Base-by-base conservation (phyloP, 345 rosid species). In the Melastoma malabathricum region DNA sequence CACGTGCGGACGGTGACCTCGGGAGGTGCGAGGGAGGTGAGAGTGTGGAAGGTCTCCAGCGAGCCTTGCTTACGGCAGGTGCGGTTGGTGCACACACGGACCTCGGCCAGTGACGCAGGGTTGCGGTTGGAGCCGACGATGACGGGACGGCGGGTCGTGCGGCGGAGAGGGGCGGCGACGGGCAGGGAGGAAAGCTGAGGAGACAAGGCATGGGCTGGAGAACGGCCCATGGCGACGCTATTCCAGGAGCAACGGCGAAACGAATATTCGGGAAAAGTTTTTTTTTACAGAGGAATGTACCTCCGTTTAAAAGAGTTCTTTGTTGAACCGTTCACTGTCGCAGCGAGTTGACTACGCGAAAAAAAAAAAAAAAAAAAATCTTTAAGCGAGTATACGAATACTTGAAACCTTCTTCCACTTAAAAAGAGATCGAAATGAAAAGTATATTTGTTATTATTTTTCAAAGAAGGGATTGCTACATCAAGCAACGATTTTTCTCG, bases 41-140 rank as follows among this genome's bases (percentile, higher is more conserved):
- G 66, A 12, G 78, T 63, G 44, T 83, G 77, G 3, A 89, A 74
- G 20, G 75, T 83, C 55, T 81, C 77, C 43, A 75, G 55, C 0
- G 97, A 86, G 59, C 95, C 94, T 66, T 89, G 94, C 54, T 63
- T 68, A 4, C 95, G 79, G 68, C 97, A 75, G 4, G 76, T 75
- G n/a, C 95, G 93, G 59, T 82, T 72, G 50, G 92, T 90, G 51
- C 98, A 92, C 5, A 83, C 93, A 51, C 93, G 73, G 46, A 87
- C 66, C 55, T 84, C 89, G 18, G 38, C 10, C 8, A 46, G 50
- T 0, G 3, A 14, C 38, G 56, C 13, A 29, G 52, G 43, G 45
- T 16, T 43, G 29, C 31, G 4, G 12, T 17, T 5, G 15, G 66
- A 10, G 16, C 54, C 67, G 0, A 61, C 43, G 49, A 15, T 18